These are phyloP conservation scores for Meyerozyma athensensis DNA, from an alignment of 1,139 yeast genomes.

Conservation along the genomic window DNA sequence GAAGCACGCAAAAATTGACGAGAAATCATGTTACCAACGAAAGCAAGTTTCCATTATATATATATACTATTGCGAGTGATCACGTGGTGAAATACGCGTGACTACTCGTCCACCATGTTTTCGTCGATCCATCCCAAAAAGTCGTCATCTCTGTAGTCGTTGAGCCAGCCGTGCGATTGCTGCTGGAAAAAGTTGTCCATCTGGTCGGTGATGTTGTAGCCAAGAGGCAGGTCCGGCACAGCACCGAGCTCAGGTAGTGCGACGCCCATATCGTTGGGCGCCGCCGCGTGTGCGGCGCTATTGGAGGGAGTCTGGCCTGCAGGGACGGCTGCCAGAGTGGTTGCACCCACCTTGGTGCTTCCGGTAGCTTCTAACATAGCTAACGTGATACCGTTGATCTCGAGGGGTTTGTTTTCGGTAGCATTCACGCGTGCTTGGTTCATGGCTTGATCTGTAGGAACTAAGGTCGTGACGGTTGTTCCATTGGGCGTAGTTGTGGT, in stretches of 20 bases:
- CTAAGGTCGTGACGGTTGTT: slow-evolving; percentile 82
- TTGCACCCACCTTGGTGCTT: slow-evolving; percentile 35
- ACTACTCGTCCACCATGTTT: slow-evolving; percentile 28
- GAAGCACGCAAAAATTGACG: background rate
- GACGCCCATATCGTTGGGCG: slow-evolving; percentile 8
- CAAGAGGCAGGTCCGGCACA: slow-evolving; percentile 14
- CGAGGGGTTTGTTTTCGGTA: slow-evolving; percentile 52
- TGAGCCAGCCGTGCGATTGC: slow-evolving; percentile 77
- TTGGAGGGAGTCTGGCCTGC: background rate
- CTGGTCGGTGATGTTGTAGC: slow-evolving; percentile 24
- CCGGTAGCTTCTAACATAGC: slow-evolving; percentile 82
- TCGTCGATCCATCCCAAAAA: slow-evolving; percentile 94
- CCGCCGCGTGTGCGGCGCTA: slow-evolving; percentile 3
- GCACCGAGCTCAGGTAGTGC: slow-evolving; percentile 9
- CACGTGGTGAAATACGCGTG: background rate
- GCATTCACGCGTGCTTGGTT: slow-evolving; percentile 50
- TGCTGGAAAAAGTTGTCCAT: slow-evolving; percentile 64
- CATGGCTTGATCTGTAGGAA: slow-evolving; percentile 80
- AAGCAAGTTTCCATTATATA: background rate
- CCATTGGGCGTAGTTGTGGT: slow-evolving; percentile 90
- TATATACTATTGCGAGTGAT: background rate
- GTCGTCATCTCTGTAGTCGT: slow-evolving; percentile 69
- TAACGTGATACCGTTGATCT: slow-evolving; percentile 76
- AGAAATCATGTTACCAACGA: background rate
- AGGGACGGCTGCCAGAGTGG: background rate